phyloP scores from a whole-genome alignment of 148 eudicot species.

The Arctostaphylos glauca region DNA sequence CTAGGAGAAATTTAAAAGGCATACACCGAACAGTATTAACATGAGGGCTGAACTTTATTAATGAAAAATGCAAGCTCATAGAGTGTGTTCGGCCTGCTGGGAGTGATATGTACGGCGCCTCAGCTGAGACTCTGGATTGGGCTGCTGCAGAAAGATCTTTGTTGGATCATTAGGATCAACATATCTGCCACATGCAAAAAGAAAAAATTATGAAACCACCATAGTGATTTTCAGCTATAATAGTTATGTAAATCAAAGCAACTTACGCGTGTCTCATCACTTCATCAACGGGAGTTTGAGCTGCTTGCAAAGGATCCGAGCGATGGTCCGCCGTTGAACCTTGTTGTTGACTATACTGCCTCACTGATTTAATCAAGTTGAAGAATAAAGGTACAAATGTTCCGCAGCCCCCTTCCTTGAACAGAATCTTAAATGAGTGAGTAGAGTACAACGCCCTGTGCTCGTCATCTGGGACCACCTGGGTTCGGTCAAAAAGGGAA shows the following conservation, averaged over 20 bases:
- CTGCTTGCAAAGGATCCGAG: constrained; percentile 77
- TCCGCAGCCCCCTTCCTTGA: constrained; percentile 98
- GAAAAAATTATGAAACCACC: not conserved
- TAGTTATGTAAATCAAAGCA: not conserved
- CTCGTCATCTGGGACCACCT: constrained; percentile 86
- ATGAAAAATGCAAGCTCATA: not conserved
- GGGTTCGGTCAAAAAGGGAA: constrained; percentile 11
- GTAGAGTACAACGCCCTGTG: constrained; percentile 83
- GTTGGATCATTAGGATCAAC: constrained; percentile 98
- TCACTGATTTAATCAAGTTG: constrained; percentile 66
- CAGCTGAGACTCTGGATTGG: constrained; percentile 69
- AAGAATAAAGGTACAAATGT: constrained; percentile 86
- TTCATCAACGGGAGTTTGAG: constrained; percentile 93
- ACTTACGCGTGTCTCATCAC: constrained; percentile 99
- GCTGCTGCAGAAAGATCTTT: constrained; percentile 91
- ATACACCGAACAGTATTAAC: not conserved
- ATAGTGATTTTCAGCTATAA: not conserved
- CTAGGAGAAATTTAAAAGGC: not conserved
- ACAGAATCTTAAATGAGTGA: constrained; percentile 87
- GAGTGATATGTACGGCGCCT: constrained; percentile 85
- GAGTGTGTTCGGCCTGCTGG: constrained; percentile 31
- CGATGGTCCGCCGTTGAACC: constrained; percentile 43
- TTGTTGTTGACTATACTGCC: constrained; percentile 60
- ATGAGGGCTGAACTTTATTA: not conserved
- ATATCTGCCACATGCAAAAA: constrained; percentile 44